These are phyloP conservation scores for Antitrichia curtipendula DNA, from an alignment of 225 moss, liverwort and hornwort genomes.

Conservation along the genomic window DNA sequence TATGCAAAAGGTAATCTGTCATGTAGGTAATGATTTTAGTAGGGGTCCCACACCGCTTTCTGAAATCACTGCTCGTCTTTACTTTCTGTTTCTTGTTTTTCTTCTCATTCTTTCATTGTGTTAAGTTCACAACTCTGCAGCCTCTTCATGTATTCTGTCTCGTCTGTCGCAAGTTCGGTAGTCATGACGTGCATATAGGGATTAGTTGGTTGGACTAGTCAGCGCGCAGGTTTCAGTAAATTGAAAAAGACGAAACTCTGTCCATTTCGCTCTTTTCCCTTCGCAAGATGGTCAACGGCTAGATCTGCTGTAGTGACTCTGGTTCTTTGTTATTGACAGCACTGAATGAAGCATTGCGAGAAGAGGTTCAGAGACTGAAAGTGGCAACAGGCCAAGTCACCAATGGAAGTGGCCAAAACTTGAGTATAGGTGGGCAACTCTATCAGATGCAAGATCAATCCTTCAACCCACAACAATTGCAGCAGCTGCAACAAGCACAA, in stretches of 20 bases:
- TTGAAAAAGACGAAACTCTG: too few relatives aligned
- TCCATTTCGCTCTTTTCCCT: not conserved
- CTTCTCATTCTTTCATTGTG: not conserved
- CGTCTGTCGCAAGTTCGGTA: not conserved
- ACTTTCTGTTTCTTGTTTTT: not conserved
- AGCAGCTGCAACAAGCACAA: constrained; percentile 61
- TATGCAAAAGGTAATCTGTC: not conserved
- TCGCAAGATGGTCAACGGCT: not conserved
- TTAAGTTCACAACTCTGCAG: not conserved
- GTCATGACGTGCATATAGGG: not conserved
- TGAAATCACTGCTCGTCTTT: not conserved
- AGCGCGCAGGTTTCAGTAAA: not conserved
- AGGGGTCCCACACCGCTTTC: not conserved
- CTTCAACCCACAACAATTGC: constrained; percentile 39
- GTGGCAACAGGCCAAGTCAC: constrained; percentile 58
- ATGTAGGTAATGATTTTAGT: not conserved
- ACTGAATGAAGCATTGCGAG: constrained; percentile 71
- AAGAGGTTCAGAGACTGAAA: constrained; percentile 69
- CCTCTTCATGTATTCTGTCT: not conserved
- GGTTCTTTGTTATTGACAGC: constrained; percentile 16
- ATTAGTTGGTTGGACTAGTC: not conserved
- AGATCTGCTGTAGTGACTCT: not conserved
- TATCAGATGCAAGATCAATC: constrained; percentile 60
- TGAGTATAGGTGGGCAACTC: constrained; percentile 47
- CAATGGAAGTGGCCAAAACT: constrained; percentile 49